Conservation (phyloP, 202 grass and related monocot species). For the Eragrostis tef region DNA sequence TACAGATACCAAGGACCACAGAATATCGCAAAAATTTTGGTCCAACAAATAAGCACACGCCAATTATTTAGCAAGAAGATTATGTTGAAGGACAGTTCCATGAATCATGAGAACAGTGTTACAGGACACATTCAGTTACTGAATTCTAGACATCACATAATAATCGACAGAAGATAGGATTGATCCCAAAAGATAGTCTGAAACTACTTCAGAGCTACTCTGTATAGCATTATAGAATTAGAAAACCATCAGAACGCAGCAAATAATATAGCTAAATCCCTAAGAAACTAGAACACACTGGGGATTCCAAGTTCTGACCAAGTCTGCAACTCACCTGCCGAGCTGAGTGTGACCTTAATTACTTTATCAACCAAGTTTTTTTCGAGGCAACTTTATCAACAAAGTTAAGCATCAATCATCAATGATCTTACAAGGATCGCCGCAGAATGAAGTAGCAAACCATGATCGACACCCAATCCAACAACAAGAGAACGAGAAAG, state of each 20-base stretch:
- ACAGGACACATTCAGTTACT: background rate
- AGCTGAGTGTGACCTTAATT: background rate
- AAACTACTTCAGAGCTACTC: constrained; percentile 2
- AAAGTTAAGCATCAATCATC: background rate
- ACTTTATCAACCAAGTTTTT: too few relatives aligned
- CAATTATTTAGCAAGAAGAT: constrained; percentile 14
- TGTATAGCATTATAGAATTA: background rate
- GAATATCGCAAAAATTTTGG: too few relatives aligned
- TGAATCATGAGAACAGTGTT: background rate
- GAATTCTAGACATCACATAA: background rate
- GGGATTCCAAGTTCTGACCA: background rate
- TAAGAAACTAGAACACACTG: background rate
- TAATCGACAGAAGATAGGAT: background rate
- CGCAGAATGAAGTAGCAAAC: background rate
- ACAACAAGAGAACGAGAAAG: background rate
- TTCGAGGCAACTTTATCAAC: too few relatives aligned
- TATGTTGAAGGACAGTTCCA: background rate
- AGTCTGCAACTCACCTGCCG: background rate
- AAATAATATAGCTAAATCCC: background rate
- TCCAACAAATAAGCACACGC: background rate
- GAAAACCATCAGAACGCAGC: background rate
- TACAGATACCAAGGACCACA: too few relatives aligned
- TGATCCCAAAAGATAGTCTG: background rate
- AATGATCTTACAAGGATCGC: background rate
- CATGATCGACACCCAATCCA: background rate